Evolutionary conservation across 352 stramenopile genomes (phyloP).

Genomic region (Phytophthora palmivora): DNA sequence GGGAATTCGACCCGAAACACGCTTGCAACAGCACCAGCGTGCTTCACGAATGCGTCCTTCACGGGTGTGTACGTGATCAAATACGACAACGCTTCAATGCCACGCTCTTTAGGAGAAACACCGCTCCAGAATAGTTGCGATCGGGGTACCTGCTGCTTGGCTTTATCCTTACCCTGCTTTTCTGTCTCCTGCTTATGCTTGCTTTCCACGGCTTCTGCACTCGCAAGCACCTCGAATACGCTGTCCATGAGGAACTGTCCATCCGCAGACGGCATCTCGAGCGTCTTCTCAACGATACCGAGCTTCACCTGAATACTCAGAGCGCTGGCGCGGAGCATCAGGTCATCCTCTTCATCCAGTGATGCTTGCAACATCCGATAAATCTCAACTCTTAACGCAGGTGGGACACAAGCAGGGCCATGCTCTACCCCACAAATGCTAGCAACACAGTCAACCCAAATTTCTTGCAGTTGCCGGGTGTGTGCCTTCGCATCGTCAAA

Average conservation of each 20-base stretch:
- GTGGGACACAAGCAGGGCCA: conserved; percentile 68
- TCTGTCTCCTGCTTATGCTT: conserved; percentile 36
- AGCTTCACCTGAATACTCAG: conserved; percentile 89
- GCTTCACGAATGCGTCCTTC: conserved; percentile 80
- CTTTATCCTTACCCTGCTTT: conserved; percentile 32
- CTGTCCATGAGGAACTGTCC: conserved; percentile 72
- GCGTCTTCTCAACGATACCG: conserved; percentile 80
- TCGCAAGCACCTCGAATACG: conserved; percentile 80
- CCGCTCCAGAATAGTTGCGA: conserved; percentile 69
- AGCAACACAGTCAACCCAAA: conserved; percentile 84
- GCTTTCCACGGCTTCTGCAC: conserved; percentile 60
- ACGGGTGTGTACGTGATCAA: conserved; percentile 84
- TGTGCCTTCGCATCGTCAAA: conserved; percentile 47
- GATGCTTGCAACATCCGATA: conserved; percentile 75
- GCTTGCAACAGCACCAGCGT: conserved; percentile 61
- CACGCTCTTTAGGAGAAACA: conserved; percentile 81
- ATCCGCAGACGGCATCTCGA: conserved; percentile 68
- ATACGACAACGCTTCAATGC: conserved; percentile 85
- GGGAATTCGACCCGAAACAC: conserved; percentile 79
- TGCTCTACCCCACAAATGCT: conserved; percentile 82
- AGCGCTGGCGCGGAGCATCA: conserved; percentile 77
- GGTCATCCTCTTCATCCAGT: conserved; percentile 72
- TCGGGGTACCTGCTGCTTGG: conserved; percentile 21
- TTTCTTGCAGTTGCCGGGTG: conserved; percentile 71
- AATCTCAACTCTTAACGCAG: conserved; percentile 75